Base-by-base conservation (phyloP, 2,329 filamentous ascomycete genomes). In the Cordyceps pruinosa region DNA sequence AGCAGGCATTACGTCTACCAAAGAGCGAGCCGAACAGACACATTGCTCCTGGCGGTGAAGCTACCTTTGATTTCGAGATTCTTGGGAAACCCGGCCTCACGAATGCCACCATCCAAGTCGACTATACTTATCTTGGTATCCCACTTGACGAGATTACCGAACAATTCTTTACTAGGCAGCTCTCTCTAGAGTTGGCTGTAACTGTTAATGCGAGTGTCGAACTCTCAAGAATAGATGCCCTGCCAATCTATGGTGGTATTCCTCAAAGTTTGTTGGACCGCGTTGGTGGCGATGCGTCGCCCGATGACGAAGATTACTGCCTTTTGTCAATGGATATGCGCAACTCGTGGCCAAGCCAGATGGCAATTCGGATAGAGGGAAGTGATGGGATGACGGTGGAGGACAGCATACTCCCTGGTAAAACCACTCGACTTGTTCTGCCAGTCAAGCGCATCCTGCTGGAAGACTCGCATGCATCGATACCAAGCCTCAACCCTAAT, bases 161-260 rank as follows among this genome's bases (percentile, higher is more conserved):
- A 35, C 80, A 83, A 34, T 96, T 96, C 66, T 90, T 91, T 66
- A 96, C 92, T 0, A 82, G 92, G 39, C 89, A 94, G 67, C 80
- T 96, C 17, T 86, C 86, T 19, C 77, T 96, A 28, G 88, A 90
- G 15, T 75, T 97, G 58, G 89, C 87, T 0, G 83, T 97, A 17
- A 97, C 93, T 5, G 93, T 97, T 48, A 97, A 97, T 67, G 89
- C 91, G 4, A 94, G 90, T 66, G 79, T 97, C 26, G 90, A 97
- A 66, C 77, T 97, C 10, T 80, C 86, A 34, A 82, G 90, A 37
- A 85, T 92, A 62, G 92, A 97, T 66, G 79, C 95, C 19, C 71
- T 94, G 34, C 86, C 90, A 1, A 79, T 96, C 12, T 83, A 84
- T 48, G 81, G 83, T 12, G 77, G 82, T 49, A 83, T 94, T 53